Base-by-base conservation (phyloP, 1,284 basidiomycete genomes). In the Chiua sp. region DNA sequence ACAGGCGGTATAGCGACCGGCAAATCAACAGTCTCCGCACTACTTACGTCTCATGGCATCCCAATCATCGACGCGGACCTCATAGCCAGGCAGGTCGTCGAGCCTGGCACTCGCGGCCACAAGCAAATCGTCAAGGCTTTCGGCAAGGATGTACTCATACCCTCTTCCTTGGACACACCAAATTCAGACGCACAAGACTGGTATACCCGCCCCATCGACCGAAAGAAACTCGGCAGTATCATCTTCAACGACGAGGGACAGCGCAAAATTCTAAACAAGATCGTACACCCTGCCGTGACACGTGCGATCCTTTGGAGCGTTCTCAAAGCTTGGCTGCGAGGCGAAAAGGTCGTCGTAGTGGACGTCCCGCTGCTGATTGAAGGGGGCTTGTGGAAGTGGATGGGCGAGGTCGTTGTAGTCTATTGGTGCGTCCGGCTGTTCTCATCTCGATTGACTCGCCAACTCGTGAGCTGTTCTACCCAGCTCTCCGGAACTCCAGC, bases 1-100 rank as follows among this genome's bases (percentile, higher is more conserved):
- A 98, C 97, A 18, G 98, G 98, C 26, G 95, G 97, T 3, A 98
- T 99, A 62, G 94, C 95, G 37, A 97, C 96, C 0, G 96, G 96
- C 58, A 98, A 98, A 77, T 98, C 95, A 5, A 94, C 95, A 20
- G 96, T 96, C 30, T 94, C 96, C 0, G 77, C 79, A 8, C 81
- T 96, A 46, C 80, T 98, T 50, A 83, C 83, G 61, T 76, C 83
- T 0, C 82, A 90, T 65, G 68, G 76, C 39, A 78, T 98, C 35
- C 92, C 95, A 18, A 80, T 98, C 65, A 85, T 98, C 68, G 98
- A 99, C 72, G 94, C 97, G 7, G 97, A 99, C 80, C 66, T 94
- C 26, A 83, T 99, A 50, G 94, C 97, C 2, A 90, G 96, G 37
- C 79, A 91, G 68, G 96, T 94, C 54, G 93, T 99, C 59, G 84